Base-by-base conservation (phyloP, 805 yeast genomes). In the Debaryomyces maramus region DNA sequence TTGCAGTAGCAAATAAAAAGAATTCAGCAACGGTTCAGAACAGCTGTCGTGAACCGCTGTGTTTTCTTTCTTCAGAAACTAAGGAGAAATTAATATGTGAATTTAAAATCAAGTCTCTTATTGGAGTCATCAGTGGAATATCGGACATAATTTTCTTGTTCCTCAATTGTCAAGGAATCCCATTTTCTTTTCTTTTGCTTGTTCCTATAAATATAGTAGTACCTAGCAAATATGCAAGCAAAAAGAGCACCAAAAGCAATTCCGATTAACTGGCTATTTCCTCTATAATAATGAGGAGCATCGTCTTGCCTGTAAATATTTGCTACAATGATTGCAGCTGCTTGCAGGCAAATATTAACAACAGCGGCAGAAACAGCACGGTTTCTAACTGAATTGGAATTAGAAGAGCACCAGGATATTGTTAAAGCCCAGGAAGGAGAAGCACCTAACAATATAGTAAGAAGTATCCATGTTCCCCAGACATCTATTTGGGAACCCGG, bases 321-420 rank as follows among this genome's bases (percentile, higher is more conserved):
- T 5, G 80, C 64, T 3, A 79, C 63, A 9, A 75, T 62, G 36
- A 84, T 78, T 14, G 66, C 58, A 1, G 80, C 83, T 0, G 77
- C 65, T 53, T 84, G 89, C 0, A 77, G 78, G 55, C 71, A 74
- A 70, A 82, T 80, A 51, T 83, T 84, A 52, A 77, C 81, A 35
- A 83, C 42, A 0, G 88, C 80, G 0, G 87, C 78, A 10, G 83
- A 72, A 4, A 83, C 80, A 0, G 88, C 77, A 49, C 90, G 65
- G 2, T 78, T 64, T 13, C 82, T 61, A 19, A 83, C 84, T 1
- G 83, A 69, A 55, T 78, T 76, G 10, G 87, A 72, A 50, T 82
- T 82, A 19, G 77, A 57, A 0, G 88, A 80, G 41, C 79, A 73
- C 81, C 86, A 78, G 18, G 77, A 64, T 19, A 78, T 81, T 42